Evolutionary conservation across 352 stramenopile species (phyloP), one percentile per base, ranked within the genome.

Genomic region (Phytopythium montanum): DNA sequence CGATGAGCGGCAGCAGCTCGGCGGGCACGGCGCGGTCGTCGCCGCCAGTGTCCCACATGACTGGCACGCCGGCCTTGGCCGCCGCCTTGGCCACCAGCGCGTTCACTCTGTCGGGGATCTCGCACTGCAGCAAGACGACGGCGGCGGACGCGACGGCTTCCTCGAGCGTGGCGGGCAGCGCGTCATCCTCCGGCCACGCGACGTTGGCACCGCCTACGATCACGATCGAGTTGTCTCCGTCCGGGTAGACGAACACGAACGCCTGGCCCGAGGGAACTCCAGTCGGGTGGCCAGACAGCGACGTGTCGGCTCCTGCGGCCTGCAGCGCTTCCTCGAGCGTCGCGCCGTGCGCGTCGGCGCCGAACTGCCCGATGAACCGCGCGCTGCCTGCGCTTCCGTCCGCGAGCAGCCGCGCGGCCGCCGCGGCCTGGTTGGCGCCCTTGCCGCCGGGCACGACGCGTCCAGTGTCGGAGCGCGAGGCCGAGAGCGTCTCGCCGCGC

Each of bases 161-260:
- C 8, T 72, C 62, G 7, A 90, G 52, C 16, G 44, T 44, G 1
- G 28, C 42, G 0, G 81, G 63, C 3, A 94, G 64, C 23, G 64
- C 21, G 5, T 28, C n/a, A 1, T 7, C 31, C 0, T 70, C 29
- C 0, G 79, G 72, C 85, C 85, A 95, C 42, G 74, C 69, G 19
- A 64, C 64, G 39, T 95, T 95, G 23, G 85, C 85, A 21, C 85
- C 85, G 9, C 81, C 81, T 5, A 95, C 80, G 41, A 95, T 88
- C 21, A 95, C 75, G 57, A 95, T 95, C 31, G 83, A 90, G 59
- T 95, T 95, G 56, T 92, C 79, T 23, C 85, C 85, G 55, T 89
- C 72, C 34, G 85, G 81, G 48, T 91, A 88, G 34, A 92, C 75
- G 10, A 95, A 92, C 41, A 95, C 83, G 57, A 90, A 88, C 10